phyloP scores from a whole-genome alignment of 2,329 filamentous ascomycete genomes.

The Colletotrichum caudatum region DNA sequence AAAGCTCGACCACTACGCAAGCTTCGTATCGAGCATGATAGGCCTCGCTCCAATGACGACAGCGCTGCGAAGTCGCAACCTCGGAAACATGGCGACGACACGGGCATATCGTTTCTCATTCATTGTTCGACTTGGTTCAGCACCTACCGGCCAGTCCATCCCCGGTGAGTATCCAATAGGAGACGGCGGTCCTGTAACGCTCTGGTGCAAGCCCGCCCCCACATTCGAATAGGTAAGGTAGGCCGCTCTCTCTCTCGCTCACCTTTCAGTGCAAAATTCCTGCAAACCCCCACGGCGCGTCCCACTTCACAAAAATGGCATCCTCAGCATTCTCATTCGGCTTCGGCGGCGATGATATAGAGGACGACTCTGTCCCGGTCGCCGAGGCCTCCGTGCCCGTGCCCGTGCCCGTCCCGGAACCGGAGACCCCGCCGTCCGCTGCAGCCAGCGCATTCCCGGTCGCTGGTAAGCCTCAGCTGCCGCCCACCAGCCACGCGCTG shows the following conservation, averaged over 20 bases:
- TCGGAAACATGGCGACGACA: neutral
- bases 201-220: slow-evolving; percentile 31
- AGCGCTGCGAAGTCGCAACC: neutral
- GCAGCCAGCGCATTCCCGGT: slow-evolving; percentile 69
- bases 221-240: slow-evolving; percentile 23
- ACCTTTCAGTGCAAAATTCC: slow-evolving; percentile 24
- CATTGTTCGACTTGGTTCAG: neutral
- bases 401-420: slow-evolving; percentile 33
- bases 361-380: slow-evolving; percentile 52
- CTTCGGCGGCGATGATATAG: slow-evolving; percentile 74
- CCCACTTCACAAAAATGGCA: slow-evolving; percentile 45
- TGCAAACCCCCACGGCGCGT: slow-evolving; percentile 26
- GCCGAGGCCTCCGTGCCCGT: slow-evolving; percentile 44
- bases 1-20: neutral
- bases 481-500: slow-evolving; percentile 64
- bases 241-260: slow-evolving; percentile 3
- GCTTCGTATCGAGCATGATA: neutral
- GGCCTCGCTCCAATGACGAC: neutral
- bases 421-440: slow-evolving; percentile 46
- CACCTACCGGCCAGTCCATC: neutral
- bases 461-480: slow-evolving; percentile 69
- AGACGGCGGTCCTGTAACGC: neutral
- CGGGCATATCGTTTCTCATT: neutral
- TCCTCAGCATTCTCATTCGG: slow-evolving; percentile 67
- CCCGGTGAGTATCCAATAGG: slow-evolving; percentile 15